phyloP scores from a whole-genome alignment of 768 basidiomycete species.

The Boletus rufocinnamomeus region DNA sequence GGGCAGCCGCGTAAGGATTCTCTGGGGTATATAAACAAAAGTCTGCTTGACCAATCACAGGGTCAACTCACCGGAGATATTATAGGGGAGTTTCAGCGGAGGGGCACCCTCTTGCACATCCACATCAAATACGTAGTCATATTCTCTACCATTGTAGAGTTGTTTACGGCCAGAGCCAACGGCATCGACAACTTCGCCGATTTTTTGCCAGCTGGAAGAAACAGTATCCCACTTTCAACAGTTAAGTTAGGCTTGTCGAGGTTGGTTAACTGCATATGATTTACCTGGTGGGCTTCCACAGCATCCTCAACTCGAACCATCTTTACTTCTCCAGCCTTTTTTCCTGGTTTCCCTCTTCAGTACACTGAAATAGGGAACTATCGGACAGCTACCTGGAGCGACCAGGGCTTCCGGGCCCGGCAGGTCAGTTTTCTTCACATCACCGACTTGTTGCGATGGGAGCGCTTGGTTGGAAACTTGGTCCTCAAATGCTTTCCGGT shows the following conservation, averaged over 20 bases:
- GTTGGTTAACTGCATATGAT: conserved; percentile 14
- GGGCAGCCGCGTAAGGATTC: conserved; percentile 88
- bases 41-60: not conserved
- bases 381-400: conserved; percentile 53
- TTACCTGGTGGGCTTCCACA: conserved; percentile 90
- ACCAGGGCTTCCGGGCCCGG: conserved; percentile 82
- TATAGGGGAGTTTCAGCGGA: conserved; percentile 92
- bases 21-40: conserved; percentile 48
- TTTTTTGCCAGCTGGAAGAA: conserved; percentile 78
- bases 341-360: conserved; percentile 52
- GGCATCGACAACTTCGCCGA: conserved; percentile 95
- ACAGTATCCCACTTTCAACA: conserved; percentile 76
- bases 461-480: conserved; percentile 77
- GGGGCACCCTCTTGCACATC: conserved; percentile 93
- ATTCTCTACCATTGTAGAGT: conserved; percentile 91
- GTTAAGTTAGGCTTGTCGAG: not conserved
- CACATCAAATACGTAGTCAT: conserved; percentile 99
- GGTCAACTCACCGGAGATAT: conserved; percentile 65
- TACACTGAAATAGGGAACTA: not conserved
- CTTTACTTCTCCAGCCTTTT: conserved; percentile 89
- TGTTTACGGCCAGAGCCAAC: conserved; percentile 89
- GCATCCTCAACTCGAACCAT: conserved; percentile 81
- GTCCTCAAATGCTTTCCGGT: conserved; percentile 70
- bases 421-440: conserved; percentile 89
- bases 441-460: conserved; percentile 85